Evolutionary conservation across 2,329 filamentous ascomycete genomes (phyloP).

Genomic region (Cryphonectria parasitica): DNA sequence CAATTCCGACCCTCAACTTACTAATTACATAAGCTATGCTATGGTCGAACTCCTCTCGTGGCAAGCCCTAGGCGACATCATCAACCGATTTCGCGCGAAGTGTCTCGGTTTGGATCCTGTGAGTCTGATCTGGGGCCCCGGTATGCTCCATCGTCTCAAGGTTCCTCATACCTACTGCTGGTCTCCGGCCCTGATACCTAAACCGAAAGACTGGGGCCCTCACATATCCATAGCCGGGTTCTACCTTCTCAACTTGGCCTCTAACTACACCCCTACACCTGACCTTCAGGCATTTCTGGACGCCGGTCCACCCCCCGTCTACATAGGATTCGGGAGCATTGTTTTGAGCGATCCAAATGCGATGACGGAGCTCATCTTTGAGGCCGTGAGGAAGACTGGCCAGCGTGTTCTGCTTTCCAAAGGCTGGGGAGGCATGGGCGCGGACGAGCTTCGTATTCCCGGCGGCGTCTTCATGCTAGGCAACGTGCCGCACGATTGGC

Average conservation of each 20-base stretch:
- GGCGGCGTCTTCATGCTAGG: conserved; percentile 43
- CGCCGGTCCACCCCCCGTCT: conserved; percentile 72
- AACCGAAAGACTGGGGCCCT: conserved; percentile 66
- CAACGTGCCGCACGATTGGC: conserved; percentile 86
- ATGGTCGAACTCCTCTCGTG: conserved; percentile 91
- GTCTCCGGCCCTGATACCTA: conserved; percentile 70
- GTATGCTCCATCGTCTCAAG: conserved; percentile 72
- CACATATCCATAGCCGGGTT: too few species aligned
- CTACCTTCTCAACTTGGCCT: too few species aligned
- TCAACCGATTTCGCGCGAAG: conserved; percentile 57
- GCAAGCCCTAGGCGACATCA: conserved; percentile 89
- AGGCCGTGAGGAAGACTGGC: conserved; percentile 67
- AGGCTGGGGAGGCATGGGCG: conserved; percentile 85
- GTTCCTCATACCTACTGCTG: conserved; percentile 92
- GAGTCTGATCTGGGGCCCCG: conserved; percentile 78
- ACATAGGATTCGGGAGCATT: conserved; percentile 83
- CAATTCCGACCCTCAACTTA: conserved; percentile 73
- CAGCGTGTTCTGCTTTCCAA: conserved; percentile 83
- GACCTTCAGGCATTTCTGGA: conserved; percentile 69
- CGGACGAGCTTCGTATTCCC: conserved; percentile 64
- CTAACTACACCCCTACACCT: conserved; percentile 62
- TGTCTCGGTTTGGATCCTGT: conserved; percentile 75
- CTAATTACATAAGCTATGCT: conserved; percentile 82
- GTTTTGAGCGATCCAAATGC: conserved; percentile 76
- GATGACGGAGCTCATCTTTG: conserved; percentile 73